A percentile compares a stretch with the other conserved stretches of the same genome.
Evolutionary conservation across 2,329 filamentous ascomycete species (phyloP).

Genomic region (Sporothrix brunneoviolacea): DNA sequence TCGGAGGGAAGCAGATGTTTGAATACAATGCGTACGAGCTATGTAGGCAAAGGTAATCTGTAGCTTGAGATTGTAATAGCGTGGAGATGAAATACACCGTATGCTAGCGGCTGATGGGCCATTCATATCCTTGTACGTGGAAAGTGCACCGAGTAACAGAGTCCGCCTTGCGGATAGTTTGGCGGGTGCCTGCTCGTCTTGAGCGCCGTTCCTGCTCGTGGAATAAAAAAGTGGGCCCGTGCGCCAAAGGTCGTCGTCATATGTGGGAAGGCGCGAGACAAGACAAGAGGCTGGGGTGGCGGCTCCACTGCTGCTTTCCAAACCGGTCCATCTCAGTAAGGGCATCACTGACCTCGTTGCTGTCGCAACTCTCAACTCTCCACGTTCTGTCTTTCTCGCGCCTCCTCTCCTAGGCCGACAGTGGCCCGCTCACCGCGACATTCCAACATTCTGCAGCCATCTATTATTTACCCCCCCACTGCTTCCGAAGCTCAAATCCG

Average conservation of each 20-base stretch:
- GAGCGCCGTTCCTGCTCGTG: neutral
- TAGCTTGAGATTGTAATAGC: too few relatives aligned
- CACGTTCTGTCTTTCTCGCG: conserved; percentile 2
- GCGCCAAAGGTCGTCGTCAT: conserved; percentile 14
- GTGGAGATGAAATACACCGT: too few relatives aligned
- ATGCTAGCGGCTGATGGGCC: too few relatives aligned
- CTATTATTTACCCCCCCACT: neutral
- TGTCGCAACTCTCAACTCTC: conserved; percentile 1
- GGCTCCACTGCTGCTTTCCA: conserved; percentile 14
- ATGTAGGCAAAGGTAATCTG: too few relatives aligned
- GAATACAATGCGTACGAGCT: too few relatives aligned
- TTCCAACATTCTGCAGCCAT: neutral
- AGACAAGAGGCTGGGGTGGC: conserved; percentile 13
- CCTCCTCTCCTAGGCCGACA: neutral
- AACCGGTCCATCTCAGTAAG: conserved; percentile 7
- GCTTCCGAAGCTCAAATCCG: neutral
- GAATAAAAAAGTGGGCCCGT: conserved; percentile 12
- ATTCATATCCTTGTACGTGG: too few relatives aligned
- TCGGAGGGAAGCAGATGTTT: neutral
- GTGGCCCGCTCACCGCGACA: neutral
- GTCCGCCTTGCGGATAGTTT: too few relatives aligned
- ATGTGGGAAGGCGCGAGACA: conserved; percentile 15
- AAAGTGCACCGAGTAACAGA: too few relatives aligned
- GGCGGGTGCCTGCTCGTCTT: conserved; percentile 7
- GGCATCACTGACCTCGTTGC: neutral